These are phyloP conservation scores for Kewa caespitosa DNA, from an alignment of 179 eudicot species.

Conservation along the genomic window DNA sequence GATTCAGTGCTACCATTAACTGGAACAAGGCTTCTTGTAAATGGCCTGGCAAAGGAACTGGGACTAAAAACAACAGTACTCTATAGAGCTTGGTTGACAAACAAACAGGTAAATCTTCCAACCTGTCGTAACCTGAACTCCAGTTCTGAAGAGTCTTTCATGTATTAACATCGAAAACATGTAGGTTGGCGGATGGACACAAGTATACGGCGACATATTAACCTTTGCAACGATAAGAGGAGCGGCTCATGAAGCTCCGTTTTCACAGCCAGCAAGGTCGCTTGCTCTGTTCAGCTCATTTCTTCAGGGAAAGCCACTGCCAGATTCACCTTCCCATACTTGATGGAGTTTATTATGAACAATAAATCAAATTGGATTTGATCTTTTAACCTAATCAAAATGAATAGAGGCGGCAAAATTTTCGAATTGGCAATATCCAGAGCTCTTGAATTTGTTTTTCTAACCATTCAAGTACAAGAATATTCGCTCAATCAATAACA, in stretches of 20 bases:
- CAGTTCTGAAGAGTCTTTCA: neutral
- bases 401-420: neutral
- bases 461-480: neutral
- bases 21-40: slow-evolving; percentile 26
- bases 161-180: neutral
- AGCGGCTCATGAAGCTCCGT: slow-evolving; percentile 44
- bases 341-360: neutral
- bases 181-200: slow-evolving; percentile 46
- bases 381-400: no score
- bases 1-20: slow-evolving; percentile 36
- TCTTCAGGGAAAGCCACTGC: slow-evolving; percentile 31
- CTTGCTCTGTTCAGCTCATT: slow-evolving; percentile 36
- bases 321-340: slow-evolving; percentile 1
- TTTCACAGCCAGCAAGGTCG: slow-evolving; percentile 39
- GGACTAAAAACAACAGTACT: slow-evolving; percentile 33
- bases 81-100: slow-evolving; percentile 34
- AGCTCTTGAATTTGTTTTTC: neutral
- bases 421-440: no score
- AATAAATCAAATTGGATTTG: no score
- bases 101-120: slow-evolving; percentile 26
- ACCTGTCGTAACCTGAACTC: no score
- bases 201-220: slow-evolving; percentile 32
- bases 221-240: slow-evolving; percentile 44
- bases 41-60: slow-evolving; percentile 27
- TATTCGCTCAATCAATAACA: no score